phyloP scores from a whole-genome alignment of 2,329 filamentous ascomycete species.

The Colletotrichum tropicale region DNA sequence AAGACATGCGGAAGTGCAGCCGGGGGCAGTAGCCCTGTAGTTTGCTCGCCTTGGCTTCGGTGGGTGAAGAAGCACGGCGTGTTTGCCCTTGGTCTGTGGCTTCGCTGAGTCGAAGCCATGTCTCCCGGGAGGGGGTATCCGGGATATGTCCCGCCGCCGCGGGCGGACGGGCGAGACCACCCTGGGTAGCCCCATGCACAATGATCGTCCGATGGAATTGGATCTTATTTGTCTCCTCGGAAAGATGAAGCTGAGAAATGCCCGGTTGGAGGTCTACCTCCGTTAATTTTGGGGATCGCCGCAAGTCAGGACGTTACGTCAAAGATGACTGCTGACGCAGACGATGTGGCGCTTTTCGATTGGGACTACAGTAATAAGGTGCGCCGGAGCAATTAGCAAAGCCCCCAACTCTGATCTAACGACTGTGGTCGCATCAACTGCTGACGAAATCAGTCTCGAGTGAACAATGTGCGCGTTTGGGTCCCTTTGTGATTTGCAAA shows the following conservation, averaged over 20 bases:
- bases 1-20: background rate
- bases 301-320: background rate
- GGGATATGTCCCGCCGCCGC: background rate
- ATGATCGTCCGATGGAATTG: background rate
- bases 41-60: background rate
- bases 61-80: background rate
- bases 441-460: background rate
- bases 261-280: background rate
- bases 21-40: background rate
- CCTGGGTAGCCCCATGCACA: background rate
- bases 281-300: background rate
- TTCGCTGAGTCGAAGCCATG: background rate
- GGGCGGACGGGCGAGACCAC: background rate
- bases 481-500: background rate
- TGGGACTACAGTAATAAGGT: background rate
- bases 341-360: background rate
- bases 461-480: background rate
- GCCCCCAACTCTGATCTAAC: background rate
- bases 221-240: background rate
- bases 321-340: background rate
- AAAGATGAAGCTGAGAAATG: background rate
- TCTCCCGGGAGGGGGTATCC: constrained; percentile 6
- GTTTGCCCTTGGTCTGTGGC: background rate
- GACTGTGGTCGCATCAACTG: background rate
- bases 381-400: background rate